phyloP scores from a whole-genome alignment of 129 eudicot genomes.

The Centella asiatica region DNA sequence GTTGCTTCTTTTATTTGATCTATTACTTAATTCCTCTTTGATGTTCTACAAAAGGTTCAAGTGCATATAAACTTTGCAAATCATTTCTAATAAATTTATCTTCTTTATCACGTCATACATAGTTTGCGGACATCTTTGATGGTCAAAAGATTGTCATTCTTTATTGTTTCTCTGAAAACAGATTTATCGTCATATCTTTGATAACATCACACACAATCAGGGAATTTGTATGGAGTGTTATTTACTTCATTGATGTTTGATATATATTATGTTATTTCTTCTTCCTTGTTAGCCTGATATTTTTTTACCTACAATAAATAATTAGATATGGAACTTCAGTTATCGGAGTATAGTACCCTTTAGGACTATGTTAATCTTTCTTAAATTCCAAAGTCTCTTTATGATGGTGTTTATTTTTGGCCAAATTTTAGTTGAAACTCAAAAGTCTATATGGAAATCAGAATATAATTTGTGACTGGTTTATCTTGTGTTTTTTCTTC shows the following conservation, averaged over 20 bases:
- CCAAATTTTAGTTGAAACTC: no score
- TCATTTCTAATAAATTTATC: no score
- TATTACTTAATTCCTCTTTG: not conserved
- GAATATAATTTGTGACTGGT: not conserved
- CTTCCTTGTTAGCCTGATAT: not conserved
- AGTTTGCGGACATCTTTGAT: not conserved
- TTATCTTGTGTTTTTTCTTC: slow-evolving; percentile 10
- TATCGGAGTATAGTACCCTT: not conserved
- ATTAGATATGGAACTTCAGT: not conserved
- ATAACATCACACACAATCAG: not conserved
- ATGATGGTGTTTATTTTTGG: no score
- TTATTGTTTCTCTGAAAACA: not conserved
- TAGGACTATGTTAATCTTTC: no score
- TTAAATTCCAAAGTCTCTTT: no score
- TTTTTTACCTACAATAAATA: no score
- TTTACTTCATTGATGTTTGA: no score
- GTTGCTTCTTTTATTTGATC: not conserved
- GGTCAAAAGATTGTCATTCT: not conserved
- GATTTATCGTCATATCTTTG: not conserved
- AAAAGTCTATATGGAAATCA: no score
- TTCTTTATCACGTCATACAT: not conserved
- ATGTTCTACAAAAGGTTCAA: not conserved
- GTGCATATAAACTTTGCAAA: not conserved
- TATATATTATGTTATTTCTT: not conserved
- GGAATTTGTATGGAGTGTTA: not conserved